Percentiles rank a stretch among this genome's conserved stretches.
These are phyloP conservation scores for Middelhovenomyces tepae DNA, from an alignment of 805 yeast species.

Conservation along the genomic window DNA sequence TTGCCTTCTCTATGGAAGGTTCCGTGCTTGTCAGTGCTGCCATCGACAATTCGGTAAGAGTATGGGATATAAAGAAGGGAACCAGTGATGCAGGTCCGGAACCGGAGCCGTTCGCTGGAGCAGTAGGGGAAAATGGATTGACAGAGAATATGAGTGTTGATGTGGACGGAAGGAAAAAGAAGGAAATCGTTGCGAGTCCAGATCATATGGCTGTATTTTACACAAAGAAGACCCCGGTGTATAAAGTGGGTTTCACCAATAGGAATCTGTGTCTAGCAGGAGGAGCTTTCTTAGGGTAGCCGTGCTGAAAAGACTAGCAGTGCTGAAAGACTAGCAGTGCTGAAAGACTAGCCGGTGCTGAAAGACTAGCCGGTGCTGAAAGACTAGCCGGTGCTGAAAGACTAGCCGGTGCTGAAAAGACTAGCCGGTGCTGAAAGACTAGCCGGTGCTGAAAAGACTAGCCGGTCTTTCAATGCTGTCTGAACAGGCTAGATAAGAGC, in stretches of 20 bases:
- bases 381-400: neutral
- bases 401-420: neutral
- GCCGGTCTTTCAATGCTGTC: too few species aligned
- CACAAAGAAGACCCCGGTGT: conserved; percentile 90
- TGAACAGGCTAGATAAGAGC: too few species aligned
- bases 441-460: too few species aligned
- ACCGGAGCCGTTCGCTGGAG: conserved; percentile 57
- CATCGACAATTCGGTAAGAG: conserved; percentile 85
- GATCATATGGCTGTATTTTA: conserved; percentile 92
- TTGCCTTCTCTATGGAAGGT: conserved; percentile 81
- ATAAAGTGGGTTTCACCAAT: conserved; percentile 84
- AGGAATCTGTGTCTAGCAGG: conserved; percentile 87
- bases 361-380: conserved; percentile 2
- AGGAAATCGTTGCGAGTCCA: conserved; percentile 70
- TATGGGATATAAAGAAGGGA: conserved; percentile 89
- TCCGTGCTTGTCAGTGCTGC: conserved; percentile 85
- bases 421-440: too few species aligned
- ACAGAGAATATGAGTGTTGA: conserved; percentile 10
- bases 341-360: conserved; percentile 7
- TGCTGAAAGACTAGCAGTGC: conserved; percentile 3
- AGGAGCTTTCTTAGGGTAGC: conserved; percentile 60
- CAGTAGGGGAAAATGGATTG: conserved; percentile 21
- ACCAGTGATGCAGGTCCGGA: conserved; percentile 71
- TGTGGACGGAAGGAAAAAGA: conserved; percentile 29
- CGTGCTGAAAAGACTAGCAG: conserved; percentile 1